Evolutionary conservation across 768 basidiomycete species (phyloP).

Genomic region (Boletus subcaerulescens): DNA sequence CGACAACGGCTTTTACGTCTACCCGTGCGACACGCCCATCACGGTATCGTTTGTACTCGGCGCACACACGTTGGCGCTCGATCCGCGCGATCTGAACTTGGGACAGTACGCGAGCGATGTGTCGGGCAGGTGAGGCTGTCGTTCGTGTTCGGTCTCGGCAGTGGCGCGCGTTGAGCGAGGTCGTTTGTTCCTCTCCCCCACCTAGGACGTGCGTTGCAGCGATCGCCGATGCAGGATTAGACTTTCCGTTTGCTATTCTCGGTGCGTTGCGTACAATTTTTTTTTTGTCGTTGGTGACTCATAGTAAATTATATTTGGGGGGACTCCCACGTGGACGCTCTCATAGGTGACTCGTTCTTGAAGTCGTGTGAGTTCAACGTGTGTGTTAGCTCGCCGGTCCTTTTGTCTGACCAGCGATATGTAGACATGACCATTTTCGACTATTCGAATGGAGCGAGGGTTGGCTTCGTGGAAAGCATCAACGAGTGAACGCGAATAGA

Average conservation of each 20-base stretch:
- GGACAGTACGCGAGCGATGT: conserved; percentile 37
- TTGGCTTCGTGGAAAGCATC: conserved; percentile 58
- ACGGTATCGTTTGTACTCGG: conserved; percentile 45
- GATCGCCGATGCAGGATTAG: conserved; percentile 39
- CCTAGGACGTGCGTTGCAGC: conserved; percentile 54
- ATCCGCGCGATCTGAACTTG: conserved; percentile 53
- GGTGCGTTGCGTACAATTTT: conserved; percentile 13
- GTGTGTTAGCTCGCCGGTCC: not conserved
- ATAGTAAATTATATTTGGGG: no score
- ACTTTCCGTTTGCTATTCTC: conserved; percentile 12
- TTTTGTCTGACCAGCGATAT: not conserved
- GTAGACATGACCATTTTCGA: conserved; percentile 63
- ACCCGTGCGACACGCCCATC: conserved; percentile 43
- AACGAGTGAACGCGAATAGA: conserved; percentile 24
- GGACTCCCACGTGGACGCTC: no score
- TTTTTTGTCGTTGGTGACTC: not conserved
- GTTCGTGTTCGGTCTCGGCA: not conserved
- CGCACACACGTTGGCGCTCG: conserved; percentile 39
- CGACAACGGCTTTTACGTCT: conserved; percentile 52
- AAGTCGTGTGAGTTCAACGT: conserved; percentile 53
- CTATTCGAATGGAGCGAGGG: conserved; percentile 48
- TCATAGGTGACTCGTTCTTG: conserved; percentile 54
- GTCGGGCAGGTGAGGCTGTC: conserved; percentile 25
- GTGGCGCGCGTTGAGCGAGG: not conserved
- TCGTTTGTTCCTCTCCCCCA: no score